These are phyloP conservation scores for Penicillium desertorum DNA, from an alignment of 495 filamentous ascomycete species.

Conservation along the genomic window DNA sequence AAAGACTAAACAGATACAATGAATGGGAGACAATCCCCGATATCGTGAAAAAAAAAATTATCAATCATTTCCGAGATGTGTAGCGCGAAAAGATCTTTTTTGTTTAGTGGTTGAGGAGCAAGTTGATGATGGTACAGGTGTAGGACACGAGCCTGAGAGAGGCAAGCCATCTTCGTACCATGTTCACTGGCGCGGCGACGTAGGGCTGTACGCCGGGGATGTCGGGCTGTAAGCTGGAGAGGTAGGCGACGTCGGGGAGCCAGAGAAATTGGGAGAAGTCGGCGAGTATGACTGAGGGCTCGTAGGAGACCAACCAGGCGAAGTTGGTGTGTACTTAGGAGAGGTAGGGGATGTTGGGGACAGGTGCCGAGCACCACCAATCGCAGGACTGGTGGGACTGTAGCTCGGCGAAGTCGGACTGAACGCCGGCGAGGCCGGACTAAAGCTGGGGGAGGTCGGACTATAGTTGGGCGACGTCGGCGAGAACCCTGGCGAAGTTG, in stretches of 20 bases:
- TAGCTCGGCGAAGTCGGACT: conserved; percentile 62
- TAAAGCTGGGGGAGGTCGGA: conserved; percentile 63
- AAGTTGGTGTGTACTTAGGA: conserved; percentile 73
- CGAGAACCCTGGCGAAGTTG: conserved; percentile 80
- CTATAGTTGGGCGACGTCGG: conserved; percentile 68
- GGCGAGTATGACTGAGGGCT: conserved; percentile 73
- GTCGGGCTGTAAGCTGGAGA: conserved; percentile 60
- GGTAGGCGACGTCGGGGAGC: conserved; percentile 56
- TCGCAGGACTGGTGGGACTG: conserved; percentile 66
- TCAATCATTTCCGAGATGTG: conserved; percentile 44
- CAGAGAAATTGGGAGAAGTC: conserved; percentile 68
- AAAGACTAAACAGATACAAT: conserved; percentile 35
- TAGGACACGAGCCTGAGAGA: conserved; percentile 31
- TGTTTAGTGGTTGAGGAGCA: conserved; percentile 29
- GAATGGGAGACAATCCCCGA: conserved; percentile 32
- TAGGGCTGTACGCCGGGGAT: conserved; percentile 49
- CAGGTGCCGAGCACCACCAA: conserved; percentile 46
- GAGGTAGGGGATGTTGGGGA: conserved; percentile 72
- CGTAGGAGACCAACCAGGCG: conserved; percentile 67
- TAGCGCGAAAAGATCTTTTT: conserved; percentile 43
- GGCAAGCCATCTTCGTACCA: conserved; percentile 21
- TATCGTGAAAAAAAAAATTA: conserved; percentile 43
- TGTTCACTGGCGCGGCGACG: conserved; percentile 51
- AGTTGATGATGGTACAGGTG: conserved; percentile 46
- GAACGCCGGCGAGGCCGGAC: conserved; percentile 59